phyloP scores from a whole-genome alignment of 1,284 basidiomycete species.

The Hemileia vastatrix region DNA sequence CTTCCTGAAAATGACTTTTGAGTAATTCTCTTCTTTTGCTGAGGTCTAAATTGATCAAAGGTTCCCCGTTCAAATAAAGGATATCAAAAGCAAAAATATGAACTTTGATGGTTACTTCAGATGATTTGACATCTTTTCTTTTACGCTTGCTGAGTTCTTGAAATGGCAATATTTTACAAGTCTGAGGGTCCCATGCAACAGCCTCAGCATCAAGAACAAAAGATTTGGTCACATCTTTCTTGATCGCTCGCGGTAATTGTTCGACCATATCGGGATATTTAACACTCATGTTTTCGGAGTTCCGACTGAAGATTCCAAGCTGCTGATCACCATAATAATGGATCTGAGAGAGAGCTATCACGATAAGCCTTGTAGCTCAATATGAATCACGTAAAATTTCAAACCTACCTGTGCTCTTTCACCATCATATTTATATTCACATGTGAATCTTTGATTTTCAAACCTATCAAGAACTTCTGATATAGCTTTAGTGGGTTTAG shows the following conservation, averaged over 20 bases:
- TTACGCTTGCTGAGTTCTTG: slow-evolving; percentile 92
- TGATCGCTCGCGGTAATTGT: slow-evolving; percentile 79
- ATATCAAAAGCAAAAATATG: slow-evolving; percentile 94
- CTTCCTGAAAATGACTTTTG: slow-evolving; percentile 65
- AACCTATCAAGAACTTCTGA: slow-evolving; percentile 97
- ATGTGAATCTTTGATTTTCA: slow-evolving; percentile 89
- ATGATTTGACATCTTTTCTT: slow-evolving; percentile 91
- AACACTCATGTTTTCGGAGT: slow-evolving; percentile 98
- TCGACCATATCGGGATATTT: slow-evolving; percentile 97
- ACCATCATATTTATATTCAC: slow-evolving; percentile 99
- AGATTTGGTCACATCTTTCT: slow-evolving; percentile 60
- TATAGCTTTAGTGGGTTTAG: slow-evolving; percentile 99
- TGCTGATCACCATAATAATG: slow-evolving; percentile 70
- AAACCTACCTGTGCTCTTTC: slow-evolving; percentile 76
- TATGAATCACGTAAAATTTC: background rate
- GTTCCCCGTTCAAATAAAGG: slow-evolving; percentile 81
- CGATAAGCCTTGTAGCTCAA: slow-evolving; percentile 15
- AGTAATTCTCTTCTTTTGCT: slow-evolving; percentile 68
- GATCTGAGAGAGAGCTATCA: slow-evolving; percentile 54
- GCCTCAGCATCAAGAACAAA: slow-evolving; percentile 95
- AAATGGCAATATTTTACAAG: slow-evolving; percentile 73
- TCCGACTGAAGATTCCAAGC: slow-evolving; percentile 84
- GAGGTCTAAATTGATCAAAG: slow-evolving; percentile 53
- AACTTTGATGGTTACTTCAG: slow-evolving; percentile 90
- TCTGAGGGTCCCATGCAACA: slow-evolving; percentile 82